A percentile compares a stretch with the other conserved stretches of the same genome.
Conservation (phyloP, 495 filamentous ascomycete genomes). For the Thermothielavioides terrestris region DNA sequence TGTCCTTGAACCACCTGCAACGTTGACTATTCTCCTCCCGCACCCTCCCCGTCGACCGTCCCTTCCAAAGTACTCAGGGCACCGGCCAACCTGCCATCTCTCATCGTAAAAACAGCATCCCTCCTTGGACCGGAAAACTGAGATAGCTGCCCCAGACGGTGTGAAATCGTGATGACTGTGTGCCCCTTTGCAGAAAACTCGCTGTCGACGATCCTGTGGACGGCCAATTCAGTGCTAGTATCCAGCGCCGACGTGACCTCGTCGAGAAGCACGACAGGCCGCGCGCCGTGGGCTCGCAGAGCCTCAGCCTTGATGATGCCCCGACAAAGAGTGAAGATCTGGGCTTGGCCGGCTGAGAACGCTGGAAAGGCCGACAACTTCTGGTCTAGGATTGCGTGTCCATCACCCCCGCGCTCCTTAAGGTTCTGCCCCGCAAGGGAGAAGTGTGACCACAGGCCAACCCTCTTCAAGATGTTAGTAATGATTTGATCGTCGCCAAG, state of each 20-base stretch:
- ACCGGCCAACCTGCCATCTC: slow-evolving; percentile 27
- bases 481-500: neutral
- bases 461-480: slow-evolving; percentile 6
- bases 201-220: slow-evolving; percentile 56
- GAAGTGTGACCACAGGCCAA: slow-evolving; percentile 15
- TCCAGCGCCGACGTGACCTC: slow-evolving; percentile 81
- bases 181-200: slow-evolving; percentile 41
- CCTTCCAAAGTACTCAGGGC: no score
- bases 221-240: slow-evolving; percentile 64
- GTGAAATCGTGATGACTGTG: slow-evolving; percentile 55
- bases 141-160: slow-evolving; percentile 51
- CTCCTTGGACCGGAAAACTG: slow-evolving; percentile 9
- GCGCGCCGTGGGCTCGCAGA: slow-evolving; percentile 4
- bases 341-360: slow-evolving; percentile 26
- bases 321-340: slow-evolving; percentile 20
- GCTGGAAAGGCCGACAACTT: slow-evolving; percentile 14
- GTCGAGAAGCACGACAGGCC: slow-evolving; percentile 64
- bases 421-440: neutral
- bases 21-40: no score
- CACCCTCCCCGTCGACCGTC: no score
- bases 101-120: slow-evolving; percentile 28
- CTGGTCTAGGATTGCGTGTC: slow-evolving; percentile 9
- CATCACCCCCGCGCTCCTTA: neutral
- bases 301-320: slow-evolving; percentile 14
- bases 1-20: no score